phyloP scores from a whole-genome alignment of 306 rosid species.

The Corylus avellana region DNA sequence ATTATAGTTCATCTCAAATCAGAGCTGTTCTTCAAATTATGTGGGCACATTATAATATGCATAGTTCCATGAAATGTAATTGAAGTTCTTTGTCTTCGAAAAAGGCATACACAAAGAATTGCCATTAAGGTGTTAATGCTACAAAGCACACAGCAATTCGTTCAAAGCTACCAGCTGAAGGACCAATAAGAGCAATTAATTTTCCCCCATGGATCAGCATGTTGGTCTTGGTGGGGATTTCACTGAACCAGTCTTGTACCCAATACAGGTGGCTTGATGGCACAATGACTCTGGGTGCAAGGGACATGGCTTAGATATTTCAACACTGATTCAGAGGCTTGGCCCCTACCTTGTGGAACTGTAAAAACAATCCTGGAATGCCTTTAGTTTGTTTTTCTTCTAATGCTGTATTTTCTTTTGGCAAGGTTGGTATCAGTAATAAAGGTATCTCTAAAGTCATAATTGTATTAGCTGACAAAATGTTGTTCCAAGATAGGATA shows the following conservation, averaged over 20 bases:
- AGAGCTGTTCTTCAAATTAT: constrained; percentile 81
- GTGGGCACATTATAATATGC: constrained; percentile 42
- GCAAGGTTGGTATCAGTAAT: constrained; percentile 5
- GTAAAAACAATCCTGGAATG: background rate
- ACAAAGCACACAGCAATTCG: constrained; percentile 43
- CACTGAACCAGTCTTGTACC: constrained; percentile 50
- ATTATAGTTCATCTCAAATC: constrained; percentile 82
- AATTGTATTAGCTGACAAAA: constrained; percentile 6
- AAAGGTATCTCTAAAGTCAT: constrained; percentile 12
- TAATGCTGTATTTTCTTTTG: constrained; percentile 16
- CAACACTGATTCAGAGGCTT: constrained; percentile 77
- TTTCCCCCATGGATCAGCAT: constrained; percentile 97
- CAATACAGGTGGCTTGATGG: constrained; percentile 92
- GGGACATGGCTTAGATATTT: constrained; percentile 90
- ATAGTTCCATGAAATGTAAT: constrained; percentile 31
- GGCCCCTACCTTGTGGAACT: constrained; percentile 35
- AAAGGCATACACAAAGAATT: constrained; percentile 36
- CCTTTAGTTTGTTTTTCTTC: constrained; percentile 20
- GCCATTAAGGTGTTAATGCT: constrained; percentile 36
- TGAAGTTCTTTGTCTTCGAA: constrained; percentile 39
- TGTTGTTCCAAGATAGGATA: constrained; percentile 9
- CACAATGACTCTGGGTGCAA: constrained; percentile 68
- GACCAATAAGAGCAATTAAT: constrained; percentile 67
- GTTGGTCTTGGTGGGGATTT: constrained; percentile 79
- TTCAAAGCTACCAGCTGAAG: constrained; percentile 53